Evolutionary conservation across 331 rosid species (phyloP), one percentile per base, ranked within the genome.

Genomic region (Rhamnella rubrinervis): DNA sequence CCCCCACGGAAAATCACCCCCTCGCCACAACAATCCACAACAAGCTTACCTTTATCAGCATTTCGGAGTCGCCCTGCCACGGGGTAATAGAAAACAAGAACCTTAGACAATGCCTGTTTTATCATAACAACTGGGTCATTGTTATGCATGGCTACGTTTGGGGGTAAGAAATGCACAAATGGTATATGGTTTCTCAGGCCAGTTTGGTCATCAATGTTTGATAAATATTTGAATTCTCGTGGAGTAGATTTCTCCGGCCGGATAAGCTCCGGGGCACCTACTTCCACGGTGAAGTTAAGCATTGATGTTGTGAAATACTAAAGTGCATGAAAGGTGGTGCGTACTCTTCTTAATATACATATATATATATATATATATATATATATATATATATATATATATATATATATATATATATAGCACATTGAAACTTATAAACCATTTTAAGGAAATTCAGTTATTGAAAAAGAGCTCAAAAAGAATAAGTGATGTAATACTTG

Each of bases 171-270:
- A 25, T 67, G 79, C 68, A 75, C 79, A 55, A 75, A 75, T 2
- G 74, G 74, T 60, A 67, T 75, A 63, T 75, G 78, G 67, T 75
- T 75, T 67, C 74, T 67, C 9, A 75, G 68, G 63, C 79, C 79
- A 13, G 13, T 23, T 52, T 75, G 78, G 69, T 75, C 79, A 62
- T 75, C 79, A 9, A 75, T 75, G 69, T 75, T 75, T 37, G 79
- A 75, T 38, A 67, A 40, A 41, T 61, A 67, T 18, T 59, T 56
- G 55, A 55, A 50, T 60, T 75, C 73, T 25, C 60, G 13, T 5
- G 69, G 64, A 15, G 64, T 67, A 17, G 26, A 63, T 67, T 60
- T 75, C 41, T 61, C 69, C 2, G 74, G 79, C 16, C 18, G 28
- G 61, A 75, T 44, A 18, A 75, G 63, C 60, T 67, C 73, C 4